Conservation (phyloP, 768 basidiomycete genomes). For the Lactarius trivialis region DNA sequence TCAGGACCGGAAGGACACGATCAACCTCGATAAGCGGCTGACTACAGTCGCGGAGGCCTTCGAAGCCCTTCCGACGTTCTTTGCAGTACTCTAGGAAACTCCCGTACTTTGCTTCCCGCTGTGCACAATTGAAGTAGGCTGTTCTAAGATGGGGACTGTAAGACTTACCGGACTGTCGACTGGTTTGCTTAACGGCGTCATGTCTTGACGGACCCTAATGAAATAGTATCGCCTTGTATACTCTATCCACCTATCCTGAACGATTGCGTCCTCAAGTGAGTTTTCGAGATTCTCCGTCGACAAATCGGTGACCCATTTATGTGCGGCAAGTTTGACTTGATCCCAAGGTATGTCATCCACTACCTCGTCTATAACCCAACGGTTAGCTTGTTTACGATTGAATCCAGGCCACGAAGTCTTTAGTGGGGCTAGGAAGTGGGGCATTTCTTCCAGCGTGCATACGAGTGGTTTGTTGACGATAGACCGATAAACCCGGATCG, state of each 20-base stretch:
- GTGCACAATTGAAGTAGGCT: slow-evolving; percentile 6
- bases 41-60: slow-evolving; percentile 49
- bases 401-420: slow-evolving; percentile 32
- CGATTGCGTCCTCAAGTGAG: slow-evolving; percentile 45
- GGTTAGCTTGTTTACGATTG: slow-evolving; percentile 22
- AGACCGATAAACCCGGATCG: slow-evolving; percentile 53
- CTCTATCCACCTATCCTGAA: slow-evolving; percentile 74
- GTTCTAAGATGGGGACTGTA: slow-evolving; percentile 3
- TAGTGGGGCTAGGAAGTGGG: slow-evolving; percentile 66
- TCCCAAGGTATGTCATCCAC: slow-evolving; percentile 57
- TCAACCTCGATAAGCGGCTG: slow-evolving; percentile 72
- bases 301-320: slow-evolving; percentile 47
- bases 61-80: slow-evolving; percentile 52
- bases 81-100: slow-evolving; percentile 65
- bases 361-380: slow-evolving; percentile 34
- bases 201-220: slow-evolving; percentile 50
- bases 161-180: slow-evolving; percentile 52
- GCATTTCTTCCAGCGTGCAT: slow-evolving; percentile 47
- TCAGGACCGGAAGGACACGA: slow-evolving; percentile 43
- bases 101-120: slow-evolving; percentile 57
- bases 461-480: slow-evolving; percentile 62
- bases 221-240: slow-evolving; percentile 66
- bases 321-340: slow-evolving; percentile 44
- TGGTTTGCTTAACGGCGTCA: slow-evolving; percentile 69
- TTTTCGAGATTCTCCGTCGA: slow-evolving; percentile 32